A percentile compares a stretch with the other conserved stretches of the same genome.
Conservation (phyloP, 805 yeast genomes). For the Metschnikowia lachancei region DNA sequence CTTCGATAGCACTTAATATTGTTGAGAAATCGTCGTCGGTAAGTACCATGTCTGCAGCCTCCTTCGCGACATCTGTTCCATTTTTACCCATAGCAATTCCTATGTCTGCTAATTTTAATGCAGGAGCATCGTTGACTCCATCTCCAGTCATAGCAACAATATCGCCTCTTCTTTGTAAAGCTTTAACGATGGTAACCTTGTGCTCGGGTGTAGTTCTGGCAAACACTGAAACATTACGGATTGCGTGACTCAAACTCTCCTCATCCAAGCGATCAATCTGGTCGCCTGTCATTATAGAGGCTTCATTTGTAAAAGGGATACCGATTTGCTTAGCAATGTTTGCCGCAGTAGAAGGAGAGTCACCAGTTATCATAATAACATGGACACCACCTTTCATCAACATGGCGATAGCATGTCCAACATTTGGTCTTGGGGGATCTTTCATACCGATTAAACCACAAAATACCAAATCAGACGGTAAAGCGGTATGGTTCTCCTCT, state of each 20-base stretch:
- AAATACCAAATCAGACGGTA: slow-evolving; percentile 63
- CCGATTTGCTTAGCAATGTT: slow-evolving; percentile 89
- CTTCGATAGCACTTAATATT: slow-evolving; percentile 88
- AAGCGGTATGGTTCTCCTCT: slow-evolving; percentile 29
- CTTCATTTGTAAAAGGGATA: slow-evolving; percentile 65
- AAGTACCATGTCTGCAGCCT: slow-evolving; percentile 95
- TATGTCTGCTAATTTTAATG: slow-evolving; percentile 89
- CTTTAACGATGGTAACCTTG: slow-evolving; percentile 84
- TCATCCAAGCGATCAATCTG: slow-evolving; percentile 72
- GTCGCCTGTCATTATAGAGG: slow-evolving; percentile 81
- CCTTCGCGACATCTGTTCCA: slow-evolving; percentile 98
- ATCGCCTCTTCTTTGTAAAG: slow-evolving; percentile 86
- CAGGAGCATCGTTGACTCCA: slow-evolving; percentile 99
- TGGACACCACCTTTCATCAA: slow-evolving; percentile 92
- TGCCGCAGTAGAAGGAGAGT: slow-evolving; percentile 80
- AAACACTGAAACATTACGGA: slow-evolving; percentile 80
- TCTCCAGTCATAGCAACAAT: slow-evolving; percentile 99
- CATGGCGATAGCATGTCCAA: slow-evolving; percentile 66
- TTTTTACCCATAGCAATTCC: slow-evolving; percentile 92
- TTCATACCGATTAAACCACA: slow-evolving; percentile 93
- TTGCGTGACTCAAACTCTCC: slow-evolving; percentile 68
- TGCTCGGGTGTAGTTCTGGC: slow-evolving; percentile 96
- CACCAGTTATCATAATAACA: slow-evolving; percentile 98
- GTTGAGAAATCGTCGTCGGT: slow-evolving; percentile 97
- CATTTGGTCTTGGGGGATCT: slow-evolving; percentile 95